These are phyloP conservation scores for Exophiala sp. DNA, from an alignment of 2,329 filamentous ascomycete species.

Conservation along the genomic window DNA sequence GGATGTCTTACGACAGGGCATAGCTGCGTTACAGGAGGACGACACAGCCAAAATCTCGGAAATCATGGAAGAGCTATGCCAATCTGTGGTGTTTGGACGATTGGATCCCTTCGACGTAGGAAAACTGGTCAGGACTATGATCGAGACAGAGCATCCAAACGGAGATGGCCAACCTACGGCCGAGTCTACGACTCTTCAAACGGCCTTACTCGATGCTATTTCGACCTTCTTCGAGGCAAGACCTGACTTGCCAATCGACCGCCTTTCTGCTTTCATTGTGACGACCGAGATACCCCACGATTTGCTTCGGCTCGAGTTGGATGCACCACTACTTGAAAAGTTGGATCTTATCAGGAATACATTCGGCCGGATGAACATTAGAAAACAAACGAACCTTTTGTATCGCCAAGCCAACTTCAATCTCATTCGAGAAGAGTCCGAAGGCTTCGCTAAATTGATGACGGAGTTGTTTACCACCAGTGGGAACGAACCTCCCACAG, in stretches of 20 bases:
- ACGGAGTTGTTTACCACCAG: constrained; percentile 93
- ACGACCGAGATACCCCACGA: constrained; percentile 68
- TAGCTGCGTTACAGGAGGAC: constrained; percentile 61
- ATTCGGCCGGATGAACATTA: constrained; percentile 77
- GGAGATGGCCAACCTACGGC: not conserved
- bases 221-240: constrained; percentile 75
- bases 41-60: constrained; percentile 66
- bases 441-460: constrained; percentile 93
- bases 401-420: constrained; percentile 98
- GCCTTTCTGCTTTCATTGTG: constrained; percentile 66
- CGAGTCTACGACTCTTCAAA: constrained; percentile 14
- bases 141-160: constrained; percentile 10
- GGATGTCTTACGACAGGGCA: constrained; percentile 60
- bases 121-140: constrained; percentile 60
- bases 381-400: constrained; percentile 86
- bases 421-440: constrained; percentile 86
- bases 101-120: constrained; percentile 69
- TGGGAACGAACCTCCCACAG: constrained; percentile 67
- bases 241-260: constrained; percentile 46
- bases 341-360: constrained; percentile 80
- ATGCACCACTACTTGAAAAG: constrained; percentile 69
- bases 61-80: constrained; percentile 81
- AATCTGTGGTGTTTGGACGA: constrained; percentile 67
- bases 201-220: constrained; percentile 48
- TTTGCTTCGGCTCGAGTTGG: constrained; percentile 77